Base-by-base conservation (phyloP, 148 eudicot species). In the Silene uniflora region DNA sequence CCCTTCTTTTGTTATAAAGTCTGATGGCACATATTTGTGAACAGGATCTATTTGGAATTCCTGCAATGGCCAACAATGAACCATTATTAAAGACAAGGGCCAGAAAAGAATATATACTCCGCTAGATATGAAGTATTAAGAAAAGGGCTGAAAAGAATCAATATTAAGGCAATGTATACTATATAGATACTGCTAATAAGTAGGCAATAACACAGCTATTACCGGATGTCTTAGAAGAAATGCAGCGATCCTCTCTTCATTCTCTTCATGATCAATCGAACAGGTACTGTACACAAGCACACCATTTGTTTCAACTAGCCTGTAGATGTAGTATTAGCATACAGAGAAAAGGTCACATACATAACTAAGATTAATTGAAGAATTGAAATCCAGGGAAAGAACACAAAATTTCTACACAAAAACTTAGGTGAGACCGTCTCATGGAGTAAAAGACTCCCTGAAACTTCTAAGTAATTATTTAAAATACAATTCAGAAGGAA, bases 201-300 rank as follows among this genome's bases (percentile, higher is more conserved):
- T 27, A 24, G 25, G n/a, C 49, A 29, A n/a, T 13, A 19, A 19
- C 27, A 25, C 22, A 64, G 24, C 19, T 67, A 79, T 47, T 87
- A 91, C 97, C 71, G 87, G 93, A 80, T 94, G 91, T 77, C 96
- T 85, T 59, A 70, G 85, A 83, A 91, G 88, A 86, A 94, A 94
- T 71, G 97, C 93, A 77, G 80, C 74, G 29, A 94, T 82, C 84
- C 98, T 83, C 49, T 94, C 98, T 81, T 94, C 97, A 67, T 94
- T 94, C 85, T 94, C 98, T 81, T 81, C 93, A 21, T 89, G 91
- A 84, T 94, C 98, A 70, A 94, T 90, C 32, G 98, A 94, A 82
- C 98, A 94, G 24, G 97, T 94, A 78, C 97, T 91, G 76, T 94
- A 94, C 73, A 94, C 90, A 63, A 94, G 89, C 62, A 91, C 86